phyloP scores from a whole-genome alignment of 495 filamentous ascomycete genomes.

The Penicillium simplicissimum region DNA sequence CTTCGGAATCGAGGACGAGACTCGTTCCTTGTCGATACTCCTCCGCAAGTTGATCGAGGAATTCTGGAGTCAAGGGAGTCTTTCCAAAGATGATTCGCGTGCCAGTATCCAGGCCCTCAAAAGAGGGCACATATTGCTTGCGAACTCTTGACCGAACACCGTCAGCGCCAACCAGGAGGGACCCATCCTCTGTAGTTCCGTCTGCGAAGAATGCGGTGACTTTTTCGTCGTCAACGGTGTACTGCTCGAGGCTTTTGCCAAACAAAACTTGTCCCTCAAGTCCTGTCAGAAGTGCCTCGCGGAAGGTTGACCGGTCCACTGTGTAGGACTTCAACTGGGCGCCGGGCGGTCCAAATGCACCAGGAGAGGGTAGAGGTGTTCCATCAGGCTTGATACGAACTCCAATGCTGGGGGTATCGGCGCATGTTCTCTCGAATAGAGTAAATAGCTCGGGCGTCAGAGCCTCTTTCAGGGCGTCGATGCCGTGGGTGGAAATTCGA shows the following conservation, averaged over 20 bases:
- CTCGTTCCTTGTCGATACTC: constrained; percentile 15
- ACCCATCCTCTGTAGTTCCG: constrained; percentile 35
- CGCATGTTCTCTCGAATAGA: constrained; percentile 54
- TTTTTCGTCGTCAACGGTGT: constrained; percentile 28
- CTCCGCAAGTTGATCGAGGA: constrained; percentile 8
- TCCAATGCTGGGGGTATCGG: constrained; percentile 39
- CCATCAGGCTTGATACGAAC: constrained; percentile 18
- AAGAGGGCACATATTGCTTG: constrained; percentile 44
- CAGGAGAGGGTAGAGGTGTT: not conserved
- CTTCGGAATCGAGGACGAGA: constrained; percentile 14
- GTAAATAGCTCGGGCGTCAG: constrained; percentile 46
- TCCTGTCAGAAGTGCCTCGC: constrained; percentile 29
- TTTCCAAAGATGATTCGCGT: constrained; percentile 42
- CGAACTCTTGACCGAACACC: constrained; percentile 43
- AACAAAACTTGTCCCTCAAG: constrained; percentile 43
- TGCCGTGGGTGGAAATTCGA: constrained; percentile 50
- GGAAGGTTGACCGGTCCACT: constrained; percentile 32
- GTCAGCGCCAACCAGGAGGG: constrained; percentile 49
- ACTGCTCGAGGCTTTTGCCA: constrained; percentile 41
- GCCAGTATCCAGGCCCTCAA: constrained; percentile 42
- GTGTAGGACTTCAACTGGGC: constrained; percentile 19
- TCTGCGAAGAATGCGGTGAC: constrained; percentile 42
- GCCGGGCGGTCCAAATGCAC: constrained; percentile 12
- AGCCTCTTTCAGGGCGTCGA: constrained; percentile 53
- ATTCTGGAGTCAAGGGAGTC: constrained; percentile 18